phyloP scores from a whole-genome alignment of 768 basidiomycete species.

The Mycena galericulata region DNA sequence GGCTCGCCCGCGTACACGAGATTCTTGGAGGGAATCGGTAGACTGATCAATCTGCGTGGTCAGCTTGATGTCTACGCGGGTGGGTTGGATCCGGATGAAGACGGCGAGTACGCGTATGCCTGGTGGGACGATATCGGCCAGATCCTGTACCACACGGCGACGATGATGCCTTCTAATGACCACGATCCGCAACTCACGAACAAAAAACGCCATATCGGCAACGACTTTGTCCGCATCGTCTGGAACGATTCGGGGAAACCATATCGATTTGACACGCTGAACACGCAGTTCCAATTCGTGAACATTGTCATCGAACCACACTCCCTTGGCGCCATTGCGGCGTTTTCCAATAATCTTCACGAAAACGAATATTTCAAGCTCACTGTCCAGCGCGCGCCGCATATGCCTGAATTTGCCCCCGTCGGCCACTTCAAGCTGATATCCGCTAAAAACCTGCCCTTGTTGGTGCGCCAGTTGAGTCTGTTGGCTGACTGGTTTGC shows the following conservation, averaged over 20 bases:
- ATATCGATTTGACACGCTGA: conserved; percentile 92
- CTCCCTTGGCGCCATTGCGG: conserved; percentile 84
- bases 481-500: conserved; percentile 93
- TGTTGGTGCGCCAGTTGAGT: conserved; percentile 90
- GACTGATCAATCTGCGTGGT: conserved; percentile 88
- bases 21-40: conserved; percentile 91
- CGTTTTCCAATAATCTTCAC: conserved; percentile 85
- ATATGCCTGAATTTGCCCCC: conserved; percentile 95
- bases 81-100: conserved; percentile 89
- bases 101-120: conserved; percentile 97
- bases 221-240: conserved; percentile 95
- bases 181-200: conserved; percentile 78
- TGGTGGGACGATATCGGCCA: conserved; percentile 99
- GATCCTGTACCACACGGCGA: conserved; percentile 94
- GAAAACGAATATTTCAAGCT: conserved; percentile 98
- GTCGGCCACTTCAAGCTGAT: conserved; percentile 95
- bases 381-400: conserved; percentile 85
- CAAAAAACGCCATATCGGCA: conserved; percentile 97
- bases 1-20: conserved; percentile 96
- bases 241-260: conserved; percentile 97
- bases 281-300: conserved; percentile 95
- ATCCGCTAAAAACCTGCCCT: conserved; percentile 86
- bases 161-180: conserved; percentile 90
- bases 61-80: conserved; percentile 95
- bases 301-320: conserved; percentile 98